phyloP scores from a whole-genome alignment of 805 yeast genomes.

The Suhomyces kilbournensis region DNA sequence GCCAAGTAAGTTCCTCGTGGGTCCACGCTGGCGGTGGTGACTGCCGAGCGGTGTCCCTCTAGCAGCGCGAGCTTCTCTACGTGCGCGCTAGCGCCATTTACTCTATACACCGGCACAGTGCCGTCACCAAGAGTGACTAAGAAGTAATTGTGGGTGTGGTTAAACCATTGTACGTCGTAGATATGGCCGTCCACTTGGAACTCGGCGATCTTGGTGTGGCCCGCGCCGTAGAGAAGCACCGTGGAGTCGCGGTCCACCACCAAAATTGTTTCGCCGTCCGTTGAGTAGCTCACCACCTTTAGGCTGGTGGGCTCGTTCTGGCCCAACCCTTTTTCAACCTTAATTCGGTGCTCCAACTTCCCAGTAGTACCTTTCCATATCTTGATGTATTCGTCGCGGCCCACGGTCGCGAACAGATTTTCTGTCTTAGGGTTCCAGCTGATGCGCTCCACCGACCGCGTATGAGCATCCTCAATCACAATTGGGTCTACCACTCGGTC shows the following conservation, averaged over 20 bases:
- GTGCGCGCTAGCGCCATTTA: not conserved
- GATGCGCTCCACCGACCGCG: slow-evolving; percentile 36
- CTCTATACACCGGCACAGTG: slow-evolving; percentile 24
- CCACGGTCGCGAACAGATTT: slow-evolving; percentile 46
- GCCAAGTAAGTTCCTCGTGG: slow-evolving; percentile 51
- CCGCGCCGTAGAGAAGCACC: slow-evolving; percentile 33
- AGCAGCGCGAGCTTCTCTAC: not conserved
- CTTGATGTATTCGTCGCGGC: slow-evolving; percentile 44
- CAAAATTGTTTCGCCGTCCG: slow-evolving; percentile 46
- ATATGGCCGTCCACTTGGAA: slow-evolving; percentile 25
- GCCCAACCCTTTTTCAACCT: slow-evolving; percentile 19
- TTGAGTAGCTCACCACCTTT: slow-evolving; percentile 34
- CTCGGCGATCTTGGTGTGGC: slow-evolving; percentile 24
- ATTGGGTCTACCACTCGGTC: slow-evolving; percentile 35
- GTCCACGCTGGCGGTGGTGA: slow-evolving; percentile 46
- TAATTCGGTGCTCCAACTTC: slow-evolving; percentile 25
- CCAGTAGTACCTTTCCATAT: slow-evolving; percentile 45
- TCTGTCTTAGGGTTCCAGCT: slow-evolving; percentile 51
- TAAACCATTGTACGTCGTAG: slow-evolving; percentile 45
- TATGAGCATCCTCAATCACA: slow-evolving; percentile 41
- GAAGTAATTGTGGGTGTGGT: slow-evolving; percentile 35
- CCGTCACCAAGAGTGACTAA: slow-evolving; percentile 50
- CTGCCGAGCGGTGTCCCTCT: slow-evolving; percentile 48
- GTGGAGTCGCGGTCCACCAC: slow-evolving; percentile 41
- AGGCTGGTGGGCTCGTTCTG: slow-evolving; percentile 11